Conservation (phyloP, 768 basidiomycete genomes). For the Suillus occidentalis region DNA sequence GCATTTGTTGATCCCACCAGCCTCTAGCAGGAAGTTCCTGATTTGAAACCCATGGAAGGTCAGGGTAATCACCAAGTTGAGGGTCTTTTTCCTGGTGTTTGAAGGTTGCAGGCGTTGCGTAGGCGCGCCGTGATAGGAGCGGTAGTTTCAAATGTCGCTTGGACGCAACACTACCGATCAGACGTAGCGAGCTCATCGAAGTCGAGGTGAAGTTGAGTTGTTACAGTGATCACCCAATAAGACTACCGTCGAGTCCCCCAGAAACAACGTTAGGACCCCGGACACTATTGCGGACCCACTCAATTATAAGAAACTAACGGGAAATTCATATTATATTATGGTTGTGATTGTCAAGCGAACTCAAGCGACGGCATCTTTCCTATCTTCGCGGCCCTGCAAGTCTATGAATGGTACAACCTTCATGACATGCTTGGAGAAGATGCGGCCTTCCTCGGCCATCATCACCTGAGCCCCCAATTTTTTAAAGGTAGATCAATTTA, state of each 20-base stretch:
- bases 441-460: constrained; percentile 23
- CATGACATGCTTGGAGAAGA: constrained; percentile 10
- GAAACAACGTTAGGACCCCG: constrained; percentile 20
- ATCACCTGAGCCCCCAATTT: constrained; percentile 11
- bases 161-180: constrained; percentile 12
- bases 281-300: constrained; percentile 14
- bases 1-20: constrained; percentile 75
- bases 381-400: constrained; percentile 21
- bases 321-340: neutral
- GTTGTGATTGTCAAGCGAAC: neutral
- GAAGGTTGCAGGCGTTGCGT: constrained; percentile 28
- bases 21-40: constrained; percentile 63
- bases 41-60: constrained; percentile 64
- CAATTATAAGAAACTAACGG: constrained; percentile 14
- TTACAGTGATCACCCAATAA: constrained; percentile 1
- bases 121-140: constrained; percentile 10
- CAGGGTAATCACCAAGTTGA: constrained; percentile 71
- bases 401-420: neutral
- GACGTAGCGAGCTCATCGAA: constrained; percentile 21
- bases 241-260: constrained; percentile 21
- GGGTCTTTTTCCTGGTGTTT: constrained; percentile 50
- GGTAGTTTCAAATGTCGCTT: constrained; percentile 4
- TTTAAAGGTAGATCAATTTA: constrained; percentile 20
- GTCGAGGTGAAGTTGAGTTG: constrained; percentile 13
- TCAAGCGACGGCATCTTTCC: constrained; percentile 19